Percentiles rank a stretch among this genome's conserved stretches.
These are phyloP conservation scores for Paramecium sonneborni DNA, from an alignment of 73 alveolate genomes.

Conservation along the genomic window DNA sequence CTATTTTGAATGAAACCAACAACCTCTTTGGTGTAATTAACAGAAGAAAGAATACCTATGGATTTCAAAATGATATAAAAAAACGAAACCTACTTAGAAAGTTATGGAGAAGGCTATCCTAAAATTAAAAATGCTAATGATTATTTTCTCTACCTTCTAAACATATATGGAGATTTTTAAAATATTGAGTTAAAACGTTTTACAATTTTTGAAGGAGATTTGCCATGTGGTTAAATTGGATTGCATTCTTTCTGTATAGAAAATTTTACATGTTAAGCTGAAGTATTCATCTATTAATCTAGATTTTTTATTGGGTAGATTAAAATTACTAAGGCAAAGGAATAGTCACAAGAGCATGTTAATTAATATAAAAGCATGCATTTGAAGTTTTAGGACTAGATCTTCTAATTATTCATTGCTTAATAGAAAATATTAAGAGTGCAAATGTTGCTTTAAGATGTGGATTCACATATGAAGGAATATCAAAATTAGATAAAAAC, in stretches of 20 bases:
- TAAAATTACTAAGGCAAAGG: slow-evolving; percentile 36
- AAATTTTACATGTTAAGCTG: slow-evolving; percentile 12
- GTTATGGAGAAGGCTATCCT: slow-evolving; percentile 37
- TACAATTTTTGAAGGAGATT: not conserved
- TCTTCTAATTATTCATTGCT: not conserved
- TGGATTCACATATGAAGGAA: not conserved
- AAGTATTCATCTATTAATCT: not conserved
- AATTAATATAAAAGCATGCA: not conserved
- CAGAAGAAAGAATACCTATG: not conserved
- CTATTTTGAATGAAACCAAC: not conserved
- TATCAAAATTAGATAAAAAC: not conserved
- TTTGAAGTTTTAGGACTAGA: not conserved
- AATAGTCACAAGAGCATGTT: not conserved
- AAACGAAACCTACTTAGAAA: not conserved
- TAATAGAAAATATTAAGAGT: not conserved
- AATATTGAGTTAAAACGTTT: not conserved
- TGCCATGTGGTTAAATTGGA: not conserved
- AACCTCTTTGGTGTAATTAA: not conserved
- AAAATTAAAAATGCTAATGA: not conserved
- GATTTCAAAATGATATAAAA: slow-evolving; percentile 11
- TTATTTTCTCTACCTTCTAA: not conserved
- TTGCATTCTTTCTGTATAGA: not conserved
- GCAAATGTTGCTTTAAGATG: slow-evolving; percentile 27
- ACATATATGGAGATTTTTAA: slow-evolving; percentile 12
- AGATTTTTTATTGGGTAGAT: slow-evolving; percentile 41